Base-by-base conservation (phyloP, 495 filamentous ascomycete species). In the Glarea lozoyensis region DNA sequence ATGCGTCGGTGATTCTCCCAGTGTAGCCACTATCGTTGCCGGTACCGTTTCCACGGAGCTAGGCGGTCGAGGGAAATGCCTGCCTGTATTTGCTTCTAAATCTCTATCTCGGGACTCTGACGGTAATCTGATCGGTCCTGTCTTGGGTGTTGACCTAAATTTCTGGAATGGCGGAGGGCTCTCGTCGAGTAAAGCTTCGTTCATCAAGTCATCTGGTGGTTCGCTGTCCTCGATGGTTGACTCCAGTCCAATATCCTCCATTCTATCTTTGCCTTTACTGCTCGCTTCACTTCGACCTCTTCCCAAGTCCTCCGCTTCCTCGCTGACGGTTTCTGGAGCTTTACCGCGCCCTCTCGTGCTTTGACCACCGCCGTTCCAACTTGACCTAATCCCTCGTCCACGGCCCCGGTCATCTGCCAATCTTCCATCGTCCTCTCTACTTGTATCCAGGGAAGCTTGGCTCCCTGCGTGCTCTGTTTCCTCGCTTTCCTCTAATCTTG, bases 171-270 rank as follows among this genome's bases (percentile, higher is more conserved):
- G 78, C 16, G 89, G 84, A n/a, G 88, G 84, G 27, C 79, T 73
- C 39, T 84, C 78, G 45, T 85, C 77, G n/a, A 53, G 59, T 5
- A 70, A 60, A 22, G 68, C 67, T 47, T 81, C 74, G 37, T 71
- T 63, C 49, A 65, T 67, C 41, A 78, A 62, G 46, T 76, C 79
- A 19, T 72, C 71, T 9, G 81, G 75, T 10, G 79, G 75, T 4
- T 79, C 75, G 45, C 70, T 68, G 24, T 67, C 66, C 22, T 79
- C 69, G 12, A 71, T 68, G 0, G 65, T 67, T 5, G 73, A 77
- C 30, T 93, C 86, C 21, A 98, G 70, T 15, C 86, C 85, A 30
- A 98, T 72, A 63, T 98, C 93, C 10, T 90, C 87, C 71, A 98
- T 80, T 50, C 72, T 74, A 12, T 72, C 81, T 58, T 75, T 81